Conservation (phyloP, 2,329 filamentous ascomycete species). For the Aspergillus amoenus region DNA sequence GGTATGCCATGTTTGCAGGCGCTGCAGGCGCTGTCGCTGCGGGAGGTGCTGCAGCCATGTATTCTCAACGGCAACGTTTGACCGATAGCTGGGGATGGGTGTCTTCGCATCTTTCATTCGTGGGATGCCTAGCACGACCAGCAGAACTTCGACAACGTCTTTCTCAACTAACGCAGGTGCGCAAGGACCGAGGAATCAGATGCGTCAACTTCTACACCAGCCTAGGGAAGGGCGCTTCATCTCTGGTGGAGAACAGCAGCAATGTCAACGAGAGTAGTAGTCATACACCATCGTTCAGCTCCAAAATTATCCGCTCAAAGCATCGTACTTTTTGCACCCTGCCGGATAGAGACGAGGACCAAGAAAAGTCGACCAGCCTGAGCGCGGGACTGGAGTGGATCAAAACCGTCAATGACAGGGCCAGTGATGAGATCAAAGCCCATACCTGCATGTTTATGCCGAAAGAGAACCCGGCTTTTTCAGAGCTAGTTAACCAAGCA, state of each 20-base stretch:
- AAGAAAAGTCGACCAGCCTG: conserved; percentile 20
- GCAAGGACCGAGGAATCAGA: conserved; percentile 66
- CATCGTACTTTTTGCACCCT: conserved; percentile 88
- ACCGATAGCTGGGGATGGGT: conserved; percentile 77
- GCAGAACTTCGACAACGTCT: conserved; percentile 78
- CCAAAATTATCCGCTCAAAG: conserved; percentile 46
- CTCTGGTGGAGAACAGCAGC: conserved; percentile 26
- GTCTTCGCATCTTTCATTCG: conserved; percentile 87
- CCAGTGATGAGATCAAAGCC: conserved; percentile 73
- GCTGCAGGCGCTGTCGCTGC: conserved; percentile 76
- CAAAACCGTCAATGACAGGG: conserved; percentile 74
- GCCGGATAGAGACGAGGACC: conserved; percentile 54
- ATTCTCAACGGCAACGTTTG: conserved; percentile 79
- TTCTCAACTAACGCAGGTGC: conserved; percentile 63
- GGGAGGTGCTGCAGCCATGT: conserved; percentile 80
- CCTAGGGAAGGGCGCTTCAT: conserved; percentile 67
- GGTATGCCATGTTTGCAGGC: conserved; percentile 80
- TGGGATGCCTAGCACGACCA: conserved; percentile 80
- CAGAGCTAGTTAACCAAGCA: conserved; percentile 38
- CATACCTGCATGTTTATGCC: conserved; percentile 61
- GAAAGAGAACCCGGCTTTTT: conserved; percentile 46
- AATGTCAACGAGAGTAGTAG: conserved; percentile 1
- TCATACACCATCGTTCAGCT: conserved; percentile 28
- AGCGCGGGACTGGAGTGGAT: conserved; percentile 59
- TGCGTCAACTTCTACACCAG: conserved; percentile 87